A percentile compares a stretch with the other conserved stretches of the same genome.
Conservation (phyloP, 2,329 filamentous ascomycete genomes). For the Drechmeria coniospora region DNA sequence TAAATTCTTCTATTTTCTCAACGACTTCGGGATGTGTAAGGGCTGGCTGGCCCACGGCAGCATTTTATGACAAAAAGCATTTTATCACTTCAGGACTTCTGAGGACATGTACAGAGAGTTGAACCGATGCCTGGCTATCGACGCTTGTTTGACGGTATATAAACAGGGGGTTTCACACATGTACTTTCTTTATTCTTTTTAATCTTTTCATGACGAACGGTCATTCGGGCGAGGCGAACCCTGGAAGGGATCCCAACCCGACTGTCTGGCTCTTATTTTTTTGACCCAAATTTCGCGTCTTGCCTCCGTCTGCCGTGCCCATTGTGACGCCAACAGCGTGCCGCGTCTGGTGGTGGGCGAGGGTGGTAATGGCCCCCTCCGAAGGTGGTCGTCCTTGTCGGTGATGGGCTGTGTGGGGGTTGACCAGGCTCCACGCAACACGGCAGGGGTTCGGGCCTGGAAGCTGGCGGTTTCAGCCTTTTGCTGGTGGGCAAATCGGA, state of each 20-base stretch:
- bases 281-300: not conserved
- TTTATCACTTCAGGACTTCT: slow-evolving; percentile 14
- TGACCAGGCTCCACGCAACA: too few relatives aligned
- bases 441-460: too few relatives aligned
- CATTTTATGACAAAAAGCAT: slow-evolving; percentile 17
- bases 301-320: too few relatives aligned
- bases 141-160: slow-evolving; percentile 10
- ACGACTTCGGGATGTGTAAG: slow-evolving; percentile 19
- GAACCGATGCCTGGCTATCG: slow-evolving; percentile 21
- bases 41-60: slow-evolving; percentile 26
- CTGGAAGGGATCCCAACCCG: slow-evolving; percentile 6
- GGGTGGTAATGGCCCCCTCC: too few relatives aligned
- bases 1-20: slow-evolving; percentile 26
- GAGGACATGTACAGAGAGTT: slow-evolving; percentile 23
- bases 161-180: slow-evolving; percentile 9
- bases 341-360: too few relatives aligned
- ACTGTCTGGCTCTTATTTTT: slow-evolving; percentile 8
- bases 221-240: slow-evolving; percentile 8
- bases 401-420: too few relatives aligned
- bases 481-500: too few relatives aligned
- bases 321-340: too few relatives aligned
- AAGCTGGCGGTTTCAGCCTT: too few relatives aligned
- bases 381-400: too few relatives aligned
- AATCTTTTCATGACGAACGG: slow-evolving; percentile 9
- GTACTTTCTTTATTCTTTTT: slow-evolving; percentile 35